These are phyloP conservation scores for Pythium brachiatum DNA, from an alignment of 352 stramenopile species.

Conservation along the genomic window DNA sequence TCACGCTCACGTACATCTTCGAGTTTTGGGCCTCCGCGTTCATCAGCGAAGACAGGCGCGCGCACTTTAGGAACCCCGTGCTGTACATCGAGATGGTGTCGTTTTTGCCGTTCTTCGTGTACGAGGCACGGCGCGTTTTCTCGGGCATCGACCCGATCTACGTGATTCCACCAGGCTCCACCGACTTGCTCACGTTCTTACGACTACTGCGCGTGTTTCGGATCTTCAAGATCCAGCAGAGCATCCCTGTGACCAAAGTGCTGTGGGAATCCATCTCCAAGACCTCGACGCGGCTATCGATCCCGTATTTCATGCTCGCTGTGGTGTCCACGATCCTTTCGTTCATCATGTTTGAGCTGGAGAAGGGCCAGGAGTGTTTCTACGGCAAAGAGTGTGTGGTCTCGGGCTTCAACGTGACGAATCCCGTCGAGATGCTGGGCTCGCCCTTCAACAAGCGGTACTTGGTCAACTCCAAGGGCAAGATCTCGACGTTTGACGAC, in stretches of 20 bases:
- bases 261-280: conserved; percentile 81
- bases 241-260: conserved; percentile 75
- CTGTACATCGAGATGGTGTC: conserved; percentile 62
- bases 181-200: conserved; percentile 59
- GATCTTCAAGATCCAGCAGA: conserved; percentile 80
- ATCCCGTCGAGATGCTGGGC: conserved; percentile 45
- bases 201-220: conserved; percentile 56
- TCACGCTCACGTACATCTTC: conserved; percentile 63
- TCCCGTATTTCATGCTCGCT: conserved; percentile 81
- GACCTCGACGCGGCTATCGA: conserved; percentile 65
- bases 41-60: conserved; percentile 34
- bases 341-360: conserved; percentile 79
- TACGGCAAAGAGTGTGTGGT: conserved; percentile 66
- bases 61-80: conserved; percentile 67
- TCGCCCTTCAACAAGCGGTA: conserved; percentile 63
- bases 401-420: conserved; percentile 55
- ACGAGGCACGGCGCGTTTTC: conserved; percentile 43
- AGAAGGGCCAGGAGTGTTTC: conserved; percentile 78
- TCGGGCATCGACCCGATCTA: conserved; percentile 43
- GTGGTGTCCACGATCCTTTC: conserved; percentile 71
- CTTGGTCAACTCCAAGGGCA: conserved; percentile 64
- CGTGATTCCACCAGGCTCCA: conserved; percentile 61
- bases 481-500: conserved; percentile 71
- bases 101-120: conserved; percentile 70
- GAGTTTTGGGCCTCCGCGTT: conserved; percentile 45